Conservation (phyloP, 2,329 filamentous ascomycete species). For the Monosporascus cannonballus region DNA sequence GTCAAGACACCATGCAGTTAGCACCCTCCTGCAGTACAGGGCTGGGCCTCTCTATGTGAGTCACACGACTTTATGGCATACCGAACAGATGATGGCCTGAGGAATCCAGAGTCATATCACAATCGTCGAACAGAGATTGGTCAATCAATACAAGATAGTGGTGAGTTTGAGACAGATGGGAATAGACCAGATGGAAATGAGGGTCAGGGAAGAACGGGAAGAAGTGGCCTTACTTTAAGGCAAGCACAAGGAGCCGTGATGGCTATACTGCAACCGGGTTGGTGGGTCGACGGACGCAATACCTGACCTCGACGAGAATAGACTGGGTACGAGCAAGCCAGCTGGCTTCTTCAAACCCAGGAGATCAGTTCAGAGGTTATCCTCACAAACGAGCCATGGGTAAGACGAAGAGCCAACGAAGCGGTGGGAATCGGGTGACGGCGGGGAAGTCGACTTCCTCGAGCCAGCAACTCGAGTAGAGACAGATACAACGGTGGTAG, state of each 20-base stretch:
- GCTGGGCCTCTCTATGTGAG: conserved; percentile 22
- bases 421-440: too few species aligned
- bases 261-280: neutral
- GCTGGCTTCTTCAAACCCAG: neutral
- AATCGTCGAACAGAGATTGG: conserved; percentile 18
- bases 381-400: neutral
- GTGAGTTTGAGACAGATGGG: conserved; percentile 3
- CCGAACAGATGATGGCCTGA: conserved; percentile 19
- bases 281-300: neutral
- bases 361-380: neutral
- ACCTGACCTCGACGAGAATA: neutral
- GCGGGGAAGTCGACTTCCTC: too few species aligned
- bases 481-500: too few species aligned
- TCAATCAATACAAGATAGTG: conserved; percentile 13
- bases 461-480: too few species aligned
- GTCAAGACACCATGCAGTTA: conserved; percentile 21
- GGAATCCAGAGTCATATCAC: conserved; percentile 18
- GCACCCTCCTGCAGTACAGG: conserved; percentile 23
- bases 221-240: conserved; percentile 7
- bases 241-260: conserved; percentile 1
- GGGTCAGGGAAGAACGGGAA: neutral
- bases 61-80: conserved; percentile 22
- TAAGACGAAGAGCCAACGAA: too few species aligned
- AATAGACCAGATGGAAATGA: neutral
- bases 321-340: neutral